Conservation (phyloP, 306 rosid genomes). For the Sesbania bispinosa region DNA sequence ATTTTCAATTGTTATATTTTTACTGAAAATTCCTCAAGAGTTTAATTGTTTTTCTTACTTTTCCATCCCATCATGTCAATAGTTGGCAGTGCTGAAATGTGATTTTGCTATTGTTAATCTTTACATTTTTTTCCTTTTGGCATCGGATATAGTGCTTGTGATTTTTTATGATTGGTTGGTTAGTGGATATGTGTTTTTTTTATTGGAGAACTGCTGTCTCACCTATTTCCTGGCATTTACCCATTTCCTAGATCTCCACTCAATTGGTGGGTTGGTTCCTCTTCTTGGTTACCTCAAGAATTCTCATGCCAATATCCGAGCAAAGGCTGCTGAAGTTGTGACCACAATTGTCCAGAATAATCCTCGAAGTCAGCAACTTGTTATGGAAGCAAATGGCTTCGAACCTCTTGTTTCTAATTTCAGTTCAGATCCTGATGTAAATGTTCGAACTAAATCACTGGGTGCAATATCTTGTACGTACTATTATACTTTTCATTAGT, state of each 20-base stretch:
- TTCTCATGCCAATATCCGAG: conserved; percentile 82
- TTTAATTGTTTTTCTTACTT: neutral
- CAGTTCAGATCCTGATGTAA: conserved; percentile 74
- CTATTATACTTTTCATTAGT: neutral
- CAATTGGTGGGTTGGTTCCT: conserved; percentile 88
- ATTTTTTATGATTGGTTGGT: neutral
- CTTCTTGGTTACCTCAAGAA: conserved; percentile 78
- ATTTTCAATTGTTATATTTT: neutral
- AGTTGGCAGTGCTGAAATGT: neutral
- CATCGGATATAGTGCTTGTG: neutral
- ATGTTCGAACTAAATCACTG: conserved; percentile 70
- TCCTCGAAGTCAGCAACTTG: conserved; percentile 80
- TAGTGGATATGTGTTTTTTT: neutral
- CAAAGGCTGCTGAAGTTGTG: conserved; percentile 94
- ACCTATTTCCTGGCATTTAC: conserved; percentile 16
- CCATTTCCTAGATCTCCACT: conserved; percentile 61
- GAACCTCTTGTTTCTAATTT: conserved; percentile 75
- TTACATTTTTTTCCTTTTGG: neutral
- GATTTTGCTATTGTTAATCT: neutral
- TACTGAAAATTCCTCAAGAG: neutral
- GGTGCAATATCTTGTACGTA: conserved; percentile 90
- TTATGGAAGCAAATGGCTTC: conserved; percentile 91
- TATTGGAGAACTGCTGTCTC: conserved; percentile 5
- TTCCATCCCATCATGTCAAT: neutral
- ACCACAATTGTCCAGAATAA: conserved; percentile 93